Conservation (phyloP, 2,329 filamentous ascomycete species). For the Claviceps cyperi region DNA sequence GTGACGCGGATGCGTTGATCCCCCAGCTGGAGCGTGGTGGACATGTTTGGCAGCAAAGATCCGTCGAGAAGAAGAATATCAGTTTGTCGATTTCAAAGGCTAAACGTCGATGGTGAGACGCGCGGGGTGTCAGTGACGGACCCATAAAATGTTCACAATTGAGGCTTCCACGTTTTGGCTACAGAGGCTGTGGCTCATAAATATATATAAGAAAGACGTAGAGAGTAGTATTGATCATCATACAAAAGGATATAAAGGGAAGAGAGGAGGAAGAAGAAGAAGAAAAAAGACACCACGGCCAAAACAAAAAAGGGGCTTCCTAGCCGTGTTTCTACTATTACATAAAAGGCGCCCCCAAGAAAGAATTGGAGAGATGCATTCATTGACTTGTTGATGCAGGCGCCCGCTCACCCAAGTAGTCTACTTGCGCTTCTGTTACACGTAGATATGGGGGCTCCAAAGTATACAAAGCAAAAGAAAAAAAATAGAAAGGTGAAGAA, state of each 20-base stretch:
- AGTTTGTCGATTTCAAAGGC: background rate
- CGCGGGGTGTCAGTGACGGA: background rate
- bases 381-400: no score
- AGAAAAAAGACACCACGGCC: background rate
- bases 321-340: no score
- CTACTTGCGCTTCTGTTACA: background rate
- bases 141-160: background rate
- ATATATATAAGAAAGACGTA: background rate
- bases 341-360: no score
- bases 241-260: no score
- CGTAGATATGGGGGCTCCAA: background rate
- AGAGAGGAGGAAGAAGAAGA: background rate
- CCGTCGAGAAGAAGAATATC: background rate
- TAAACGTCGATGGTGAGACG: background rate
- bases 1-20: constrained; percentile 25
- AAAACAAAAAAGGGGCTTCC: no score
- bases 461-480: background rate
- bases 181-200: background rate
- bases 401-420: background rate
- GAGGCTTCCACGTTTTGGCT: no score
- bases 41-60: constrained; percentile 10
- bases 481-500: background rate
- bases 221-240: no score
- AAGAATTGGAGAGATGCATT: background rate
- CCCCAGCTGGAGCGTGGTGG: constrained; percentile 13